A percentile compares a stretch with the other conserved stretches of the same genome.
These are phyloP conservation scores for Alternaria gansuensis DNA, from an alignment of 2,329 filamentous ascomycete genomes.

Conservation along the genomic window DNA sequence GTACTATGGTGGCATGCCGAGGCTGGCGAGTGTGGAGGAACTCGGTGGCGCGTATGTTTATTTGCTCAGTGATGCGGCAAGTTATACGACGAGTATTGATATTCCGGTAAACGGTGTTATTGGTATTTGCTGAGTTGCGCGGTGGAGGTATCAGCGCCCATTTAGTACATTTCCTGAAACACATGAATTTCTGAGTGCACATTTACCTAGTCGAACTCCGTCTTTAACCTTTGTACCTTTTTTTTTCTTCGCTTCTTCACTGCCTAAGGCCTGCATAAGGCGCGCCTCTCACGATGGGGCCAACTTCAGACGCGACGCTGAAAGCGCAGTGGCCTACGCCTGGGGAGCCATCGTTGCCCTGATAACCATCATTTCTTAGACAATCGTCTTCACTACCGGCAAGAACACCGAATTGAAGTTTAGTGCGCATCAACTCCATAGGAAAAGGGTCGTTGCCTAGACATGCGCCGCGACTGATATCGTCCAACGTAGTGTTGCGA, in stretches of 20 bases:
- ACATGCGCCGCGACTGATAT: slow-evolving; percentile 53
- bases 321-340: slow-evolving; percentile 43
- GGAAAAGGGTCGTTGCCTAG: slow-evolving; percentile 54
- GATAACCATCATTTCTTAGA: slow-evolving; percentile 29
- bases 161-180: neutral
- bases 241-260: neutral
- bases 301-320: slow-evolving; percentile 42
- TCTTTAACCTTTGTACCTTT: neutral
- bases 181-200: neutral
- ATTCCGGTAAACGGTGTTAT: slow-evolving; percentile 56
- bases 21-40: slow-evolving; percentile 63
- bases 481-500: slow-evolving; percentile 48
- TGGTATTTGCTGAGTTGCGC: slow-evolving; percentile 35
- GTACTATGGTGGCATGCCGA: slow-evolving; percentile 67
- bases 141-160: neutral
- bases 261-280: slow-evolving; percentile 35
- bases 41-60: slow-evolving; percentile 67
- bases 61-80: slow-evolving; percentile 63
- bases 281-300: slow-evolving; percentile 31
- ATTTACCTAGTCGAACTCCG: neutral
- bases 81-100: slow-evolving; percentile 62
- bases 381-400: slow-evolving; percentile 42
- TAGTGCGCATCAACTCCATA: slow-evolving; percentile 48
- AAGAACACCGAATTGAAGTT: slow-evolving; percentile 52
- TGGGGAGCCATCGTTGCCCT: slow-evolving; percentile 27